Base-by-base conservation (phyloP, 495 filamentous ascomycete genomes). In the Delitschia confertaspora region DNA sequence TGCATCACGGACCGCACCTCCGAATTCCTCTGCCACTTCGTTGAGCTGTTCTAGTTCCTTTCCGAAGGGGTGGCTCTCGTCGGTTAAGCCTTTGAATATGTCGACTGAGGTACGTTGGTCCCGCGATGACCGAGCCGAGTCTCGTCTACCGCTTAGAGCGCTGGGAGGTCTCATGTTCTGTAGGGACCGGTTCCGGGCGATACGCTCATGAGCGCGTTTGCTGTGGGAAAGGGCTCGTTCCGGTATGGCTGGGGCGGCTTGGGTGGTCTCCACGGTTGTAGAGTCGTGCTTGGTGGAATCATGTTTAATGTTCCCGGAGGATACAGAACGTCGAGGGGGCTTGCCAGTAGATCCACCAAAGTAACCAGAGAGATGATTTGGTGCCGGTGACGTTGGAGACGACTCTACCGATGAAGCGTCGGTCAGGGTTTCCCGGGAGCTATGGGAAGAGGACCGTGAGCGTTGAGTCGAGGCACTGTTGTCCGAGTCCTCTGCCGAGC, bases 1-100 rank as follows among this genome's bases (percentile, higher is more conserved):
- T 40, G 71, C 56, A 30, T 60, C 56, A 34, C 45, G 52, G 16
- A 57, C 53, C 0, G 62, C 60, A 1, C 67, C 71, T 11, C 83
- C 82, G 45, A 84, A 85, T 58, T 95, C 88, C 64, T 95, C 91
- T 0, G 82, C 88, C 8, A 96, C 73, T 64, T 87, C 83, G 33
- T 79, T 72, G 3, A 85, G 73, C 57, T 85, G 75, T 23, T 79
- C 79, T 27, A 88, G 67, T 60, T 87, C 83, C n/a, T 71, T 69
- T 4, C 78, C 83, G 56, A 85, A 85, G 8, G 80, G 80, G 46
- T 59, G 61, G 39, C 61, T 57, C 14, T 51, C 49, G 16, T 42
- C 46, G 40, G 24, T 43, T 61, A n/a, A 41, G 23, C 46, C 45
- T 14, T 61, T 49, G 64, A 63, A 41, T 71, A 74, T 56, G 8